phyloP scores from a whole-genome alignment of 176 grass and related monocot species.

The Alopecurus myosuroides region DNA sequence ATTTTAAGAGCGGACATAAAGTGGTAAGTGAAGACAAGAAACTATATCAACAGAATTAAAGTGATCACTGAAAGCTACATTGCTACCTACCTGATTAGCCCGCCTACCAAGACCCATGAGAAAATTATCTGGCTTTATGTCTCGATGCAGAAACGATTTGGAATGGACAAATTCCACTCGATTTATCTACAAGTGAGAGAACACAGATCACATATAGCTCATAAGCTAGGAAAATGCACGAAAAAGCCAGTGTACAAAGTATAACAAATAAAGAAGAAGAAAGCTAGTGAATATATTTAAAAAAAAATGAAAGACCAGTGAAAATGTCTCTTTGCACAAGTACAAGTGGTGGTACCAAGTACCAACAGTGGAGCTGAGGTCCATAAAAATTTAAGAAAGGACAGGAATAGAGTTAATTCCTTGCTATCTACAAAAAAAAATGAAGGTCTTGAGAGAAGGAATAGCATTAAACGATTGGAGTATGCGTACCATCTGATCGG shows the following conservation, averaged over 20 bases:
- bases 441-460: neutral
- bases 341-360: neutral
- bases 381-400: neutral
- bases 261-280: neutral
- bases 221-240: neutral
- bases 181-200: conserved; percentile 64
- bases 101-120: conserved; percentile 89
- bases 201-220: neutral
- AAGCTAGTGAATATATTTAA: neutral
- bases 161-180: conserved; percentile 92
- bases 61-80: neutral
- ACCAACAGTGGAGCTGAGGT: neutral
- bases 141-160: conserved; percentile 94
- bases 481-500: conserved; percentile 85
- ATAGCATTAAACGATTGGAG: neutral
- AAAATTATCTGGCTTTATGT: conserved; percentile 99
- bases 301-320: neutral
- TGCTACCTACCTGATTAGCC: conserved; percentile 72
- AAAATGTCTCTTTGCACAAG: neutral
- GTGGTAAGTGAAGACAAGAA: conserved; percentile 19
- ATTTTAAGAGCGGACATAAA: conserved; percentile 1
- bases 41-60: neutral
- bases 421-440: neutral
- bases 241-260: neutral
- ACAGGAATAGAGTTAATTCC: neutral